These are phyloP conservation scores for Fusarium goolgardi DNA, from an alignment of 2,329 filamentous ascomycete genomes.

Conservation along the genomic window DNA sequence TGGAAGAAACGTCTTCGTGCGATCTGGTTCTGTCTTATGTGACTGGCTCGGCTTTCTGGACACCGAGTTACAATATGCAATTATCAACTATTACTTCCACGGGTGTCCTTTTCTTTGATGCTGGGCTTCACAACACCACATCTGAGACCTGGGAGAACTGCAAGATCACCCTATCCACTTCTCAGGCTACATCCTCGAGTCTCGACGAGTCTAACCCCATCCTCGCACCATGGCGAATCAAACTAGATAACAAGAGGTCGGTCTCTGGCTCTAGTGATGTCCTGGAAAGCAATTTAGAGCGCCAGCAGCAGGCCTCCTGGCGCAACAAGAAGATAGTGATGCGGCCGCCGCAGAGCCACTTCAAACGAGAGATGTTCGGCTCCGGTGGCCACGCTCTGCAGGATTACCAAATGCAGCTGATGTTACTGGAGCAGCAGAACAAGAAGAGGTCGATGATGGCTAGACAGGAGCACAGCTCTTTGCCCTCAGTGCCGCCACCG, in stretches of 20 bases:
- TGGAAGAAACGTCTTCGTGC: constrained; percentile 48
- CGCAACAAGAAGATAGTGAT: constrained; percentile 39
- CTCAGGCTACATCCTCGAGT: constrained; percentile 68
- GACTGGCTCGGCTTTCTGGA: constrained; percentile 68
- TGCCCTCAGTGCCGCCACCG: neutral
- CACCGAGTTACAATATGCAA: constrained; percentile 70
- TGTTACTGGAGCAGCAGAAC: constrained; percentile 87
- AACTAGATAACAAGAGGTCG: constrained; percentile 53
- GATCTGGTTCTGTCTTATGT: constrained; percentile 69
- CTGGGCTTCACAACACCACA: constrained; percentile 70
- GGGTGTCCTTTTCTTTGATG: constrained; percentile 69
- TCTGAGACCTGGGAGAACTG: constrained; percentile 73
- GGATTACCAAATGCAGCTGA: constrained; percentile 89
- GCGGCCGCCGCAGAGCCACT: constrained; percentile 54
- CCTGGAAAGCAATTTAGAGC: constrained; percentile 56
- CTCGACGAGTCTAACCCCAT: constrained; percentile 66
- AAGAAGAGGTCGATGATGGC: constrained; percentile 88
- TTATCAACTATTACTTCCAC: constrained; percentile 67
- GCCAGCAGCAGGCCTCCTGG: constrained; percentile 49
- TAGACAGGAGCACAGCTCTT: constrained; percentile 73
- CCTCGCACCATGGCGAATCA: constrained; percentile 68
- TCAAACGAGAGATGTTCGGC: constrained; percentile 26
- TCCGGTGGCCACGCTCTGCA: neutral
- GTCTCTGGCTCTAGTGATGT: constrained; percentile 44
- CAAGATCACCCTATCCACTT: constrained; percentile 71